Percentiles rank a stretch among this genome's conserved stretches.
Evolutionary conservation across 352 stramenopile genomes (phyloP).

Genomic region (Globisporangium takayamanum): DNA sequence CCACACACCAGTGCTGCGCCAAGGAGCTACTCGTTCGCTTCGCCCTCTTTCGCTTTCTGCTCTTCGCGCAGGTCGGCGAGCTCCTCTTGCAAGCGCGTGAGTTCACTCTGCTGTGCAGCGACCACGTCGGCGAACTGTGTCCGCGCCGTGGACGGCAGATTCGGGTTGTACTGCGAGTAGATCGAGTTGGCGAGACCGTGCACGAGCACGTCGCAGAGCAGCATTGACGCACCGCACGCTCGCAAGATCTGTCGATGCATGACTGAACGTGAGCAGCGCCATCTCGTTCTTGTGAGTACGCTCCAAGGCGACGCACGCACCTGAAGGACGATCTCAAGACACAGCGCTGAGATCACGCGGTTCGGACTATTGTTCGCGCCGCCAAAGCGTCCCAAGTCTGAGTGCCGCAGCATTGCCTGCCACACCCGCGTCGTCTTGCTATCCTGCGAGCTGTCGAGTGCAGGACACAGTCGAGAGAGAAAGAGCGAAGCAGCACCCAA

Average conservation of each 20-base stretch:
- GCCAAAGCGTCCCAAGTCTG: slow-evolving; percentile 44
- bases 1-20: slow-evolving; percentile 11
- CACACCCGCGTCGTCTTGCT: slow-evolving; percentile 47
- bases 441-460: slow-evolving; percentile 22
- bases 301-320: slow-evolving; percentile 4
- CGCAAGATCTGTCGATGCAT: slow-evolving; percentile 17
- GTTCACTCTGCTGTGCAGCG: slow-evolving; percentile 18
- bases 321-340: slow-evolving; percentile 38
- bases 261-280: neutral
- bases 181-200: slow-evolving; percentile 59
- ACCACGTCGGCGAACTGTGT: slow-evolving; percentile 33
- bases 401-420: slow-evolving; percentile 55
- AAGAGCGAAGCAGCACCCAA: neutral
- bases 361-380: slow-evolving; percentile 28
- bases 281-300: neutral
- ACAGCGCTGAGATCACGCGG: slow-evolving; percentile 50
- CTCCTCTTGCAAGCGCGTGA: slow-evolving; percentile 14
- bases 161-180: slow-evolving; percentile 41
- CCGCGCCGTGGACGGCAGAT: slow-evolving; percentile 26
- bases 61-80: slow-evolving; percentile 11
- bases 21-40: slow-evolving; percentile 26
- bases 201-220: slow-evolving; percentile 40
- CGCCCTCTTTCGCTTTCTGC: slow-evolving; percentile 9
- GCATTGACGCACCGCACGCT: slow-evolving; percentile 25
- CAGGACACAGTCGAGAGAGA: too few relatives aligned